Evolutionary conservation across 2,329 filamentous ascomycete species (phyloP), one percentile per base, ranked within the genome.

Genomic region (Penicillium sp.): DNA sequence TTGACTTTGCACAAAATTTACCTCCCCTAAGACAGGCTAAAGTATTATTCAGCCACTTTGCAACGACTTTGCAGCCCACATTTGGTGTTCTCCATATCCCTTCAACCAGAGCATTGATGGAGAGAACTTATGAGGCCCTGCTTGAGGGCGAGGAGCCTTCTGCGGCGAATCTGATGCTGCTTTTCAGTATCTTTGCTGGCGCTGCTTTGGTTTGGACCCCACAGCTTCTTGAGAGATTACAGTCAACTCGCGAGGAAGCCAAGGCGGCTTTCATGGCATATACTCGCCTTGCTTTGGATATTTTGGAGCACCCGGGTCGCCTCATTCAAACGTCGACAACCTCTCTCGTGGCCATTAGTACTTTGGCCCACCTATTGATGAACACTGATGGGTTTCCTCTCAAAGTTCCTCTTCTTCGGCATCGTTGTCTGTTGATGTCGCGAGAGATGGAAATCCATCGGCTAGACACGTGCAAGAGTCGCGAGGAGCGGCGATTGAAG

Each of bases 21-120:
- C 64, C 64, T 24, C 64, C 64, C 1, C 31, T 64, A 27, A 40
- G 60, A 18, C 60, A 66, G 36, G 64, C 64, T 11, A 59, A 47
- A 27, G 47, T 54, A 13, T 41, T 66, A 16, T 61, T 66, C 37
- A 27, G 53, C 10, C 60, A 66, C 46, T 66, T 63, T 51, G 55
- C 54, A 36, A 43, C 24, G 6, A 54, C 43, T 14, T 16, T 64
- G 31, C 64, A 66, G 16, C 62, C 64, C n/a, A 63, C 56, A 13
- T 54, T 61, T 18, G 62, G 60, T 14, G 52, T 66, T 11, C 53
- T 64, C n/a, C 64, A 65, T 50, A 58, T 66, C 24, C 64, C 64
- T 2, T 60, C 62, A 6, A 56, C 56, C 7, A 50, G 57, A 19
- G 10, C 1, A 6, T 47, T 60, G 3, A 59, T 66, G 53, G 62